Percentiles rank a stretch among this genome's conserved stretches.
Evolutionary conservation across 495 filamentous ascomycete species (phyloP).

Genomic region (Xylona heveae): DNA sequence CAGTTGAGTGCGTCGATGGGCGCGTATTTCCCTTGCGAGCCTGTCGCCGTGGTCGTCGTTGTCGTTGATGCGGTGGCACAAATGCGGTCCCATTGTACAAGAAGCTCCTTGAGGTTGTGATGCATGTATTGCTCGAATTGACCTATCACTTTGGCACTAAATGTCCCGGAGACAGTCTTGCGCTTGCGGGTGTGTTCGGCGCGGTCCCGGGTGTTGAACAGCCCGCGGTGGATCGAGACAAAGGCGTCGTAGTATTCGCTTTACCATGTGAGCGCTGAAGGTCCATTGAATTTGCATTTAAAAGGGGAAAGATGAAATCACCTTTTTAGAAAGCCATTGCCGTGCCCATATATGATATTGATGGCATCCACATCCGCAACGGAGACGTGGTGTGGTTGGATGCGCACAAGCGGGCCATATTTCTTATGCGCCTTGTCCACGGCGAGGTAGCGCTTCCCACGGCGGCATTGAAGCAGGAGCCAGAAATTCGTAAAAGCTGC

Average conservation of each 20-base stretch:
- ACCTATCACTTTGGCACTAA: slow-evolving; percentile 57
- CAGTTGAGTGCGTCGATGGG: slow-evolving; percentile 65
- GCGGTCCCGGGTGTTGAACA: slow-evolving; percentile 2
- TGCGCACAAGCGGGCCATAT: slow-evolving; percentile 34
- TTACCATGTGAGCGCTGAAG: neutral
- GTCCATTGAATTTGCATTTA: neutral
- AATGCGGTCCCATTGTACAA: slow-evolving; percentile 47
- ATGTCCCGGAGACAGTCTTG: slow-evolving; percentile 26
- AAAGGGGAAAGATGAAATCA: neutral
- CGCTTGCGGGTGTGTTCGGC: slow-evolving; percentile 2
- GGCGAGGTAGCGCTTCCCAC: slow-evolving; percentile 40
- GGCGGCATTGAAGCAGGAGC: slow-evolving; percentile 47
- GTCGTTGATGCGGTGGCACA: slow-evolving; percentile 9
- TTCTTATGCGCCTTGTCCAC: slow-evolving; percentile 60
- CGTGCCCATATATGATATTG: slow-evolving; percentile 26
- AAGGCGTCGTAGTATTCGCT: slow-evolving; percentile 1
- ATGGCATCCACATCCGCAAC: slow-evolving; percentile 39
- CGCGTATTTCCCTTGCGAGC: slow-evolving; percentile 30
- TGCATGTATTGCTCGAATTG: slow-evolving; percentile 87
- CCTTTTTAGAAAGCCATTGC: slow-evolving; percentile 2
- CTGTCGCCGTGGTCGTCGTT: slow-evolving; percentile 11
- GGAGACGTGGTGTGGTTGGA: slow-evolving; percentile 36
- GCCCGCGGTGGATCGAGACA: neutral
- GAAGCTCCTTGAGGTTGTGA: slow-evolving; percentile 54
- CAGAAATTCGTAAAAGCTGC: slow-evolving; percentile 59